Conservation (phyloP, 1,284 basidiomycete species). For the Malassezia vespertilionis region DNA sequence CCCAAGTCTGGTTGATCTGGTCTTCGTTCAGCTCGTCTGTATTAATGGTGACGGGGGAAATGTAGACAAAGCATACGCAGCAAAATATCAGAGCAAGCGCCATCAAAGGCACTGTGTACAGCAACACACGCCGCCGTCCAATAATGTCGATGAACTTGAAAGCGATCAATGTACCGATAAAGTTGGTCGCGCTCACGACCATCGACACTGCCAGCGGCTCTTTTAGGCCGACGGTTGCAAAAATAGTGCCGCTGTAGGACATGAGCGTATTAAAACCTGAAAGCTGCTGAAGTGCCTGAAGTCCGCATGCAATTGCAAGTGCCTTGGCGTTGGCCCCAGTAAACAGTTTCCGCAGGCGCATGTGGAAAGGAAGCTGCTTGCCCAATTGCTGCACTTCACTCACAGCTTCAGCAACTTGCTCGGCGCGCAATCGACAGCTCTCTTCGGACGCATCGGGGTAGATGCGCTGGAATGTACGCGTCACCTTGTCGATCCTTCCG, state of each 20-base stretch:
- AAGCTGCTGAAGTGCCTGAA: conserved; percentile 40
- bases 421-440: conserved; percentile 43
- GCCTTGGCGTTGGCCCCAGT: conserved; percentile 13
- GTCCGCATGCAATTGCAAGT: conserved; percentile 21
- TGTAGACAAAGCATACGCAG: conserved; percentile 61
- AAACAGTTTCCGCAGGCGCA: conserved; percentile 8
- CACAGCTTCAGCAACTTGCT: conserved; percentile 37
- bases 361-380: not conserved
- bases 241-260: conserved; percentile 48
- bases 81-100: conserved; percentile 60
- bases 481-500: conserved; percentile 34
- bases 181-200: conserved; percentile 49
- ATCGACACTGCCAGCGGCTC: conserved; percentile 43
- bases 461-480: conserved; percentile 29
- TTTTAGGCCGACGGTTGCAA: conserved; percentile 45
- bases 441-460: conserved; percentile 34
- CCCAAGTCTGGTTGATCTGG: conserved; percentile 51
- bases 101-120: conserved; percentile 68
- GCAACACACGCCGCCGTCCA: conserved; percentile 65
- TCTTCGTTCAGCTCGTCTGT: not conserved
- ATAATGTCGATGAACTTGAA: conserved; percentile 63
- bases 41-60: conserved; percentile 36
- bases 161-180: conserved; percentile 67
- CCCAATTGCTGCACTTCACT: too few relatives aligned
- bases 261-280: conserved; percentile 49